Conservation (phyloP, 2,329 filamentous ascomycete species). For the Aspergillus sp. region DNA sequence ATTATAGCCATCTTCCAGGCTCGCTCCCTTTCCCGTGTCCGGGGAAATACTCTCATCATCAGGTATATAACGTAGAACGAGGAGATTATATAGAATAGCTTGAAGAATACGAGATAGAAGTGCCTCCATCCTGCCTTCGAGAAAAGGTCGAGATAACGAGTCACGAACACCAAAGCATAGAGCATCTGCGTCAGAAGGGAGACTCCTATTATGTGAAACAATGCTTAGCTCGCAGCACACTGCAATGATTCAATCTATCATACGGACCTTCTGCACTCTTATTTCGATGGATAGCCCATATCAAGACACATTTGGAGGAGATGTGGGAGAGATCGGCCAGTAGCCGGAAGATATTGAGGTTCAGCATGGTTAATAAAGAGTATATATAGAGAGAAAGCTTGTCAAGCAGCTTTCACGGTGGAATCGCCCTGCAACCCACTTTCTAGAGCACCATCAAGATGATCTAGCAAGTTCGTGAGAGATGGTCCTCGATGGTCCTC, state of each 20-base stretch:
- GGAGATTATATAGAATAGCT: slow-evolving; percentile 82
- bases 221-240: slow-evolving; percentile 10
- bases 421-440: neutral
- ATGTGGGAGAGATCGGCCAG: slow-evolving; percentile 83
- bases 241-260: neutral
- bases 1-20: slow-evolving; percentile 87
- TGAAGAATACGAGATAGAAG: slow-evolving; percentile 77
- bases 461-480: neutral
- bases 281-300: slow-evolving; percentile 87
- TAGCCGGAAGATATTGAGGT: slow-evolving; percentile 65
- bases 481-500: neutral
- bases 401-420: neutral
- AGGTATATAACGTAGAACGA: slow-evolving; percentile 83
- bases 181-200: slow-evolving; percentile 86
- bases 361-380: slow-evolving; percentile 12
- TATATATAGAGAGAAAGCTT: neutral
- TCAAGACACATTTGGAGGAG: slow-evolving; percentile 83
- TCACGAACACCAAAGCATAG: slow-evolving; percentile 82
- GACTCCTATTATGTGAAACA: slow-evolving; percentile 60
- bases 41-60: slow-evolving; percentile 83
- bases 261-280: slow-evolving; percentile 74
- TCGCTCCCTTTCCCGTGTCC: slow-evolving; percentile 85
- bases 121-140: slow-evolving; percentile 35
- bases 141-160: slow-evolving; percentile 85
- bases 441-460: slow-evolving; percentile 1